Base-by-base conservation (phyloP, 192 early-diverging fungal genomes). In the Geranomyces michiganensis region DNA sequence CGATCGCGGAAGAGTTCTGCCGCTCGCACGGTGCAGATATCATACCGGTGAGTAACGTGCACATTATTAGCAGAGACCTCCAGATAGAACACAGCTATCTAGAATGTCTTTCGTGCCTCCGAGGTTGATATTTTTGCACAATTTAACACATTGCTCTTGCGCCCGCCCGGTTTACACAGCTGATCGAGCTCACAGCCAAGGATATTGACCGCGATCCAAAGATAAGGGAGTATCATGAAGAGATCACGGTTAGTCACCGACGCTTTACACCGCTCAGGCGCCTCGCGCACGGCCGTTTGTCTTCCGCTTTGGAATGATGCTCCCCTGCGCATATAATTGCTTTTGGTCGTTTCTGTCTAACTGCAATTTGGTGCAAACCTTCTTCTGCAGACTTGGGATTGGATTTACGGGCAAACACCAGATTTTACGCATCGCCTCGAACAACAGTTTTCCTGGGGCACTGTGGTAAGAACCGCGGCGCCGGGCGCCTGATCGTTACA, bases 341-440 rank as follows among this genome's bases (percentile, higher is more conserved):
- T n/a, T n/a, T n/a, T n/a, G n/a, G n/a, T n/a, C n/a, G n/a, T n/a
- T n/a, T n/a, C n/a, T n/a, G n/a, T n/a, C n/a, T n/a, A n/a, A n/a
- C n/a, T n/a, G n/a, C n/a, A n/a, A n/a, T n/a, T n/a, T n/a, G n/a
- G n/a, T n/a, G n/a, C n/a, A 3, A 8, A 32, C 62, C n/a, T 58
- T 33, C 24, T n/a, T 24, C 21, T 14, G 10, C 51, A 82, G 73
- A 81, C 88, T 12, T 94, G 91, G 92, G 90, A 94, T 30, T 98
- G 96, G 94, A 90, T 88, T 60, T 96, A 84, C 63, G 94, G 92
- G 6, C 92, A 95, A 82, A 96, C 96, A 8, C 96, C 96, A 29
- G 88, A 92, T 71, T 97, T 97, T 72, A 87, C 73, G 10, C 75
- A 82, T 56, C 48, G 59, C 46, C 49, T 82, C 9, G 68, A 79